A percentile compares a stretch with the other conserved stretches of the same genome.
These are phyloP conservation scores for Penicillium sp. DNA, from an alignment of 2,329 filamentous ascomycete genomes.

Conservation along the genomic window DNA sequence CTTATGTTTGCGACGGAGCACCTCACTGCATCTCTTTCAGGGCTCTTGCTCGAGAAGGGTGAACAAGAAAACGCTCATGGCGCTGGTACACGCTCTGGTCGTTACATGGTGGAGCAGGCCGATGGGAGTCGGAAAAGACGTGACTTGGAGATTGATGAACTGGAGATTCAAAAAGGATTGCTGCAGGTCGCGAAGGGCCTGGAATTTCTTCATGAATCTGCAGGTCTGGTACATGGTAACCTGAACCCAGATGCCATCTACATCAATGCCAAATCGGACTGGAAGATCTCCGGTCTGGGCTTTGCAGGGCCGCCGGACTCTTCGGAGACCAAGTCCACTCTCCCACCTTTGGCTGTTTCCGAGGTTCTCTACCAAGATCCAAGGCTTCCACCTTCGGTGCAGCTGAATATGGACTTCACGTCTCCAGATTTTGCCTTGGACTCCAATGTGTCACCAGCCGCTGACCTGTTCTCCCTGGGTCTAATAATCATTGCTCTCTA, in stretches of 20 bases:
- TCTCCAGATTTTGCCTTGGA: conserved; percentile 95
- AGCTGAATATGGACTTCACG: conserved; percentile 88
- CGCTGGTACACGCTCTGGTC: conserved; percentile 69
- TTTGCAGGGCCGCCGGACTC: conserved; percentile 82
- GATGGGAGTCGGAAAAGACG: conserved; percentile 71
- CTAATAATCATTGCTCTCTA: conserved; percentile 87
- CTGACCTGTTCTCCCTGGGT: conserved; percentile 93
- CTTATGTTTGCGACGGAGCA: conserved; percentile 94
- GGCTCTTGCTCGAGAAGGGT: conserved; percentile 83
- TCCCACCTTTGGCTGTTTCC: conserved; percentile 76
- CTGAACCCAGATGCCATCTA: conserved; percentile 91
- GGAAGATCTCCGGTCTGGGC: conserved; percentile 94
- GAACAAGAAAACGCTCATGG: conserved; percentile 74
- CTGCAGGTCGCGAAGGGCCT: conserved; percentile 91
- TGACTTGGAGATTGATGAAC: conserved; percentile 90
- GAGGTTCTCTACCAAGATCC: conserved; percentile 85
- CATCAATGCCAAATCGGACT: conserved; percentile 96
- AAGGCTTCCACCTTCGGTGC: conserved; percentile 76
- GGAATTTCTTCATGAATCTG: conserved; percentile 94
- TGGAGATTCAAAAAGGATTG: conserved; percentile 96
- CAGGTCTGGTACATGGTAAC: conserved; percentile 90
- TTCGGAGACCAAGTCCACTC: conserved; percentile 71
- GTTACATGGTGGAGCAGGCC: conserved; percentile 77
- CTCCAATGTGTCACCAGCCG: conserved; percentile 76
- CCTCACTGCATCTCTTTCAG: conserved; percentile 83